phyloP scores from a whole-genome alignment of 305 asterid genomes.

The Solanum hybrid region DNA sequence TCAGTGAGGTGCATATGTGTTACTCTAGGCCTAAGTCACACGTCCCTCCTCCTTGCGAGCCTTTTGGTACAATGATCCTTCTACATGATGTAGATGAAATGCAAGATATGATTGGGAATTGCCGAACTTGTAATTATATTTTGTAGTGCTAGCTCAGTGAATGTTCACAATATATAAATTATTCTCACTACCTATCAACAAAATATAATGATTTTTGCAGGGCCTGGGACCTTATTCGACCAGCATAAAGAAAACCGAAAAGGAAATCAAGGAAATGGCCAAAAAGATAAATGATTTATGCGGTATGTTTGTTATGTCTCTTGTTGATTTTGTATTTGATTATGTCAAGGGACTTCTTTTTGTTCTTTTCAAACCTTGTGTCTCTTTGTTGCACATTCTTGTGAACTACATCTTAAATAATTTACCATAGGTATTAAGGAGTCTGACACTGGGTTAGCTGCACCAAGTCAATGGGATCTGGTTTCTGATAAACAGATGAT shows the following conservation, averaged over 20 bases:
- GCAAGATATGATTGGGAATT: not conserved
- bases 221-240: conserved; percentile 82
- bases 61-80: not conserved
- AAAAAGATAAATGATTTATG: conserved; percentile 84
- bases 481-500: conserved; percentile 96
- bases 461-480: conserved; percentile 97
- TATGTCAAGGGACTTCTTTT: not conserved
- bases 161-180: not conserved
- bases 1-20: not conserved
- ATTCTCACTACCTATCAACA: not conserved
- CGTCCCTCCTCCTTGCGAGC: not conserved
- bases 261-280: conserved; percentile 88
- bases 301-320: conserved; percentile 31
- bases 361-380: not conserved
- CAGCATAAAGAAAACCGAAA: conserved; percentile 73
- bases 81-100: not conserved
- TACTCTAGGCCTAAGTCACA: not conserved
- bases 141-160: not conserved
- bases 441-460: conserved; percentile 94
- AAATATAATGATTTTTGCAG: conserved; percentile 26
- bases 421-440: conserved; percentile 75
- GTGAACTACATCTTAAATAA: not conserved
- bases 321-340: not conserved
- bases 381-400: not conserved
- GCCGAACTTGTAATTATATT: not conserved